Base-by-base conservation (phyloP, 2,329 filamentous ascomycete genomes). In the Fusarium poae region DNA sequence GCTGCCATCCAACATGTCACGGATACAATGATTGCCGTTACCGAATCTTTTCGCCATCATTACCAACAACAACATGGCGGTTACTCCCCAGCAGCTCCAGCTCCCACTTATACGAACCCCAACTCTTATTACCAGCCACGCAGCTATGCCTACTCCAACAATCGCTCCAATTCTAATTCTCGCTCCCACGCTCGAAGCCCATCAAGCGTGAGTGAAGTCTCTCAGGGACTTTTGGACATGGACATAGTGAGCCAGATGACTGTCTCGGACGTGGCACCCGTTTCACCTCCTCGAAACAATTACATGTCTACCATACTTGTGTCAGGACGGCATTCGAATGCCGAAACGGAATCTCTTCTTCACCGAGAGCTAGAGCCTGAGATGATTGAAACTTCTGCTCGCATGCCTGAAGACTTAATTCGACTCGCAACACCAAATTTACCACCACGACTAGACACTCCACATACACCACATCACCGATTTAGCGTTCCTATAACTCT, bases 1-100 rank as follows among this genome's bases (percentile, higher is more conserved):
- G 61, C 62, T 40, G 64, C 70, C 23, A 32, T 71, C 34, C 71
- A 72, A 35, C 62, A 70, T 62, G 70, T 60, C 35, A 54, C 71
- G 32, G 67, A 72, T 40, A 71, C 68, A 20, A 73, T 75, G 71
- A 70, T 75, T 39, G 72, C 72, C 16, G 70, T 72, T 23, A 75
- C 72, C 4, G 72, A 74, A 43, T 74, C 72, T 20, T 75, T 72
- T 44, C 70, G 70, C 12, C 65, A 71, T 51, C 72, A 71, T 25
- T 73, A 73, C 49, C 70, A 63, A 16, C 57, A 66, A 40, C 60
- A 65, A 34, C 44, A 70, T 57, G 32, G 51, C 34, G 67, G 57
- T 20, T 58, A 66, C 55, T 57, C 51, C 18, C 72, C 71, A 35
- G 23, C 48, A n/a, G 50, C 64, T 25, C 72, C 71, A 32, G 59